Evolutionary conservation across 2,329 filamentous ascomycete species (phyloP), one percentile per base, ranked within the genome.

Genomic region (Neospermospora avenae): DNA sequence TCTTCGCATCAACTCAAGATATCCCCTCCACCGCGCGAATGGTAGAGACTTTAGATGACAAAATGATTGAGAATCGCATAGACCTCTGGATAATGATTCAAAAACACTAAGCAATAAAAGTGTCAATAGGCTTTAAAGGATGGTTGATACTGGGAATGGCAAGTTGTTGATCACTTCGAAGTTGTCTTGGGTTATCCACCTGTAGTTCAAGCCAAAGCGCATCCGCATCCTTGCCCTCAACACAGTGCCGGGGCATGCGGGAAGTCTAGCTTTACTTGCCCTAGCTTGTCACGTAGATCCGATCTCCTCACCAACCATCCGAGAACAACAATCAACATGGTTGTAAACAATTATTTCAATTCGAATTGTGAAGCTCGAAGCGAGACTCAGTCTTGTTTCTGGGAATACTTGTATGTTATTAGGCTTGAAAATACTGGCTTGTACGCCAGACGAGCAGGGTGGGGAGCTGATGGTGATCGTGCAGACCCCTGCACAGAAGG

Each of bases 1-100:
- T 81, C 18, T 59, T 62, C 31, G 39, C 6, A 42, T 8, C 18
- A 18, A 18, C 16, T 11, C 39, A 42, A 8, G n/a, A 10, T 3
- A 20, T 41, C 22, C 34, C 45, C 48, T 10, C 48, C 48, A 34
- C 48, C 48, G 4, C 18, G 28, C 31, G 35, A 34, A 22, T 28
- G 10, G 35, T 4, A 22, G n/a, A 13, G 16, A 2, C 35, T 20
- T 22, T 10, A 24, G 20, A 11, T 8, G 20, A 4, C 20, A 16
- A 18, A 37, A 22, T 37, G 14, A 22, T 13, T 16, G n/a, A 51
- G 34, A 16, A 28, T 28, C 37, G 11, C 18, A 3, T n/a, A 11
- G 5, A 18, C 6, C 37, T 4, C 7, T n/a, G 14, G 18, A n/a
- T 16, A 5, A n/a, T n/a, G 2, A 16, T 39, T 39, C 3, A 18